A percentile compares a stretch with the other conserved stretches of the same genome.
phyloP scores from a whole-genome alignment of 2,329 filamentous ascomycete genomes.

The Myriosclerotinia scirpicola region DNA sequence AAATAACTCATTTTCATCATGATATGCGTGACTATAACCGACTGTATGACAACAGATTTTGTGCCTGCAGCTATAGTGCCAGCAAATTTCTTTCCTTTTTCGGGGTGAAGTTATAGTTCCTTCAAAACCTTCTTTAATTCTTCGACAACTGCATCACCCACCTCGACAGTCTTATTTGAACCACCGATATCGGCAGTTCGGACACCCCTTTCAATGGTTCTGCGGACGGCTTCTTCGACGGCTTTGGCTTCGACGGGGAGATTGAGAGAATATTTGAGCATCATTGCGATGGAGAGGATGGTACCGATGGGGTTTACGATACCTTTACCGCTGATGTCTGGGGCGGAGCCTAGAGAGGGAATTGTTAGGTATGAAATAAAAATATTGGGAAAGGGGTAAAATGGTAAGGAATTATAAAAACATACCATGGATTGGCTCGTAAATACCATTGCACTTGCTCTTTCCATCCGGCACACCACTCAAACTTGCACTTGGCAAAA shows the following conservation, averaged over 20 bases:
- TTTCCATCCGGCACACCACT: conserved; percentile 84
- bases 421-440: conserved; percentile 93
- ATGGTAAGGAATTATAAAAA: not conserved
- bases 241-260: conserved; percentile 73
- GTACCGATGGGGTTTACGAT: conserved; percentile 92
- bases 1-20: conserved; percentile 1
- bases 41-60: not conserved
- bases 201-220: conserved; percentile 75
- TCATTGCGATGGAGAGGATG: conserved; percentile 90
- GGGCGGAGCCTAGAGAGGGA: conserved; percentile 66
- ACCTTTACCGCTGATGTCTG: conserved; percentile 88
- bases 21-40: not conserved
- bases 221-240: conserved; percentile 78
- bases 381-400: not conserved
- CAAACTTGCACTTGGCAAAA: conserved; percentile 85
- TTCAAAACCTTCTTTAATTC: conserved; percentile 69
- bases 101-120: conserved; percentile 32
- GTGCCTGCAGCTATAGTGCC: not conserved
- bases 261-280: conserved; percentile 89
- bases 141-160: conserved; percentile 78
- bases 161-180: conserved; percentile 67
- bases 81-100: not conserved
- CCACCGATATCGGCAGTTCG: conserved; percentile 86
- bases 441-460: conserved; percentile 86
- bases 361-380: conserved; percentile 1